Evolutionary conservation across 1,284 basidiomycete genomes (phyloP), one percentile per base, ranked within the genome.

Genomic region (Boletellus deceptivus): DNA sequence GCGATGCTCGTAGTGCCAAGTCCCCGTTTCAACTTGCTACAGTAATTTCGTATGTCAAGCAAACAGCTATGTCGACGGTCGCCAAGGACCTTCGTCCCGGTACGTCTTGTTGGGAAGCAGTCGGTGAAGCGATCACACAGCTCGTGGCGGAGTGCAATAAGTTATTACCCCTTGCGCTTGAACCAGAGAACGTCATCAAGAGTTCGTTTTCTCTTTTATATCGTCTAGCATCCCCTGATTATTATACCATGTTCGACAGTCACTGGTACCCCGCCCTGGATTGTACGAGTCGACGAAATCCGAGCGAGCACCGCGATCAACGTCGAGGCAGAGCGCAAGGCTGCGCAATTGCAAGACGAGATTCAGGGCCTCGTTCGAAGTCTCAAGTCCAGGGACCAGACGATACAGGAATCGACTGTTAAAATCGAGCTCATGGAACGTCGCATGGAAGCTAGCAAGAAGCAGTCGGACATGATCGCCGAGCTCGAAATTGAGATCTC

Each of bases 361-460:
- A 83, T 95, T 54, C 87, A 92, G 63, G 89, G 89, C 29, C 82
- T 98, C 51, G 79, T 87, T 27, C 86, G 93, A 25, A 91, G 82
- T 49, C 79, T 98, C 64, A 89, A 89, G 66, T 73, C 82, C 38
- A 84, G 93, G 71, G 96, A 99, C 57, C 91, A 97, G 75, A 82
- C 72, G 34, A 83, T 94, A 45, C 93, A 98, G 70, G 97, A 99
- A 66, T 77, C 85, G 6, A 75, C 76, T 6, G 93, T 98, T 55
- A 98, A 95, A 77, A 91, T 98, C 50, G 93, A 98, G 68, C 80
- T 96, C 8, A 89, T 99, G 79, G 92, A 96, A 65, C 84, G 93
- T 45, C 83, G 93, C 43, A 86, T 96, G 75, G 95, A 98, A 65
- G 80, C 83, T 1, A 86, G 86, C 53, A 94, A 93, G 76, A 91